Evolutionary conservation across 306 rosid genomes (phyloP), one percentile per base, ranked within the genome.

Genomic region (Dryas drummondii): DNA sequence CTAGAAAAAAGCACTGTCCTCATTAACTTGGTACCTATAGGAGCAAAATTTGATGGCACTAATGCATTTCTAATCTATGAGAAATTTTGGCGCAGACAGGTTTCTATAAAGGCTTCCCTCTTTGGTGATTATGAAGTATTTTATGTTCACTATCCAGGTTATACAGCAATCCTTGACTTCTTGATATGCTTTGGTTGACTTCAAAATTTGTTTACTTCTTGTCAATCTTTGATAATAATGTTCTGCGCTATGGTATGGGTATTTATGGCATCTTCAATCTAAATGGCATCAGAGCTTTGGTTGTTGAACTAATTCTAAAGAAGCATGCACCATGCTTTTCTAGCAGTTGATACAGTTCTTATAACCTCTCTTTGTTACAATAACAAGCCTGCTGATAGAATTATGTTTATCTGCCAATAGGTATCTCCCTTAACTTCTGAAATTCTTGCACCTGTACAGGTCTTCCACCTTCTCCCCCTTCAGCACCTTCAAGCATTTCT

Each of bases 401-500:
- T 1, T n/a, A 55, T 16, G 27, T 55, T 55, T 5, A 55, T n/a
- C 60, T 16, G 26, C 60, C 60, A 55, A 17, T 55, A 55, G 27
- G 32, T 57, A 26, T 40, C 14, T 22, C 63, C 12, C 73, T 68
- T 80, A 64, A 59, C 62, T 69, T 82, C 74, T 67, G 69, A 69
- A 64, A 51, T 41, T 72, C 69, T 76, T 72, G 27, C 56, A 44
- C 61, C 42, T 62, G n/a, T 75, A 80, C 91, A 94, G 98, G 97
- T 78, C 97, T 94, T 82, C 99, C 99, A 42, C 97, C 97, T 15
- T 94, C 98, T 81, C 97, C 99, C 53, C 99, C 99, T 41, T 76
- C 87, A 55, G 82, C 74, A 8, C 83, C 94, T 79, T 82, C 80
- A 13, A 74, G 81, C 83, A 76, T 79, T 79, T 83, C 93, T 40